Base-by-base conservation (phyloP, 345 rosid genomes). In the Ricinus communis region DNA sequence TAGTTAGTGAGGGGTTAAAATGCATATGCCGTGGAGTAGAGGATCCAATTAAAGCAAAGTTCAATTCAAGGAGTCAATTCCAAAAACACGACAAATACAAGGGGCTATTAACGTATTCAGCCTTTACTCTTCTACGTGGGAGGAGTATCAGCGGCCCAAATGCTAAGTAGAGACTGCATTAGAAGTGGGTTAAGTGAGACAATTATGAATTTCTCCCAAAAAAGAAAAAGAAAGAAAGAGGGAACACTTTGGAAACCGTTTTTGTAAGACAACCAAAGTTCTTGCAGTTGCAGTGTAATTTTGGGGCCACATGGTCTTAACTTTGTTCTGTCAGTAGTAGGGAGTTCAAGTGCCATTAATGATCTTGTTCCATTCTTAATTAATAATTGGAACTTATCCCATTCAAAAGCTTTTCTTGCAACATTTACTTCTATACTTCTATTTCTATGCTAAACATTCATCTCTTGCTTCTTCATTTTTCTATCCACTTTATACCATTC, bases 351-450 rank as follows among this genome's bases (percentile, higher is more conserved):
- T 22, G 7, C 15, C 58, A 60, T 70, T 49, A 60, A 70, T 70
- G 21, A 59, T 15, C 1, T 46, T 59, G 66, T n/a, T 59, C 16
- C 31, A 3, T 7, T 19, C 41, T 30, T 60, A 46, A 22, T n/a
- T n/a, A n/a, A n/a, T n/a, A n/a, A n/a, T n/a, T 15, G 19, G 13
- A 54, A 24, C 16, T 15, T 18, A 43, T 27, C 11, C 16, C 33
- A 4, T 57, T 28, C 15, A 27, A 15, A 24, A 45, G 14, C 24
- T 49, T 11, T 18, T 49, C 4, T 30, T 31, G 30, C 9, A 1
- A 10, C 67, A 63, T 63, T 63, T 24, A 63, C 13, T 63, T 63
- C 67, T 27, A 30, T 28, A 63, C 13, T 63, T 63, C 67, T 45
- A 30, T 28, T 43, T 12, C n/a, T n/a, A n/a, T n/a, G n/a, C n/a